Percentiles rank a stretch among this genome's conserved stretches.
These are phyloP conservation scores for Tuber indicum DNA, from an alignment of 495 filamentous ascomycete species.

Conservation along the genomic window DNA sequence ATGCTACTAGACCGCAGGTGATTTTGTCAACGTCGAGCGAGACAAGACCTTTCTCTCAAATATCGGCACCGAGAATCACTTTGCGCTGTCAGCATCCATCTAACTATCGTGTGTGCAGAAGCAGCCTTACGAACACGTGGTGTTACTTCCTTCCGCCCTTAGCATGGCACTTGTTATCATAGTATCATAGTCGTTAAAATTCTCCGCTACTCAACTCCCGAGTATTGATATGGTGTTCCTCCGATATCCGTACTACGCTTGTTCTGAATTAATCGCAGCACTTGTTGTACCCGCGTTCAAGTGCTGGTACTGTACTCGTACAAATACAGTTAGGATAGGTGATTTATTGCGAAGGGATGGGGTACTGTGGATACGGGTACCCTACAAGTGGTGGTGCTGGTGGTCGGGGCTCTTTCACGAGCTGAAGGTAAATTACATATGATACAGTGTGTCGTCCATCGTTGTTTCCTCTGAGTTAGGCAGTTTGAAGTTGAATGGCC, in stretches of 20 bases:
- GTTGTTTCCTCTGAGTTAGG: background rate
- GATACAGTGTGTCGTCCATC: background rate
- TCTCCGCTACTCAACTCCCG: background rate
- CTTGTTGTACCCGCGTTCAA: background rate
- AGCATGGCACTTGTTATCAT: background rate
- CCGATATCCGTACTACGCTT: background rate
- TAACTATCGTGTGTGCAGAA: background rate
- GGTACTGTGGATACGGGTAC: background rate
- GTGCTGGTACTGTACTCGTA: background rate
- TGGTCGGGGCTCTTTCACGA: background rate
- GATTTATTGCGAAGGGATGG: background rate
- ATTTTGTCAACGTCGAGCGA: background rate
- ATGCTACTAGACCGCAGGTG: background rate
- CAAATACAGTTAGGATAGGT: background rate
- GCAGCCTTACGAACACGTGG: background rate
- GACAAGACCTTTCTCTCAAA: background rate
- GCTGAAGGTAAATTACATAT: background rate
- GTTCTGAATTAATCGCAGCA: background rate
- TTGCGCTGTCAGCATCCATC: background rate
- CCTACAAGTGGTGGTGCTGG: background rate
- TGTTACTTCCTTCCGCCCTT: background rate
- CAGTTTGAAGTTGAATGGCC: background rate
- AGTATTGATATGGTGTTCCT: background rate
- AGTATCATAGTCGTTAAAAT: background rate
- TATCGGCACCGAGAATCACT: background rate